Percentiles rank a stretch among this genome's conserved stretches.
phyloP scores from a whole-genome alignment of 2,329 filamentous ascomycete species.

The Exophiala lecanii-corni region DNA sequence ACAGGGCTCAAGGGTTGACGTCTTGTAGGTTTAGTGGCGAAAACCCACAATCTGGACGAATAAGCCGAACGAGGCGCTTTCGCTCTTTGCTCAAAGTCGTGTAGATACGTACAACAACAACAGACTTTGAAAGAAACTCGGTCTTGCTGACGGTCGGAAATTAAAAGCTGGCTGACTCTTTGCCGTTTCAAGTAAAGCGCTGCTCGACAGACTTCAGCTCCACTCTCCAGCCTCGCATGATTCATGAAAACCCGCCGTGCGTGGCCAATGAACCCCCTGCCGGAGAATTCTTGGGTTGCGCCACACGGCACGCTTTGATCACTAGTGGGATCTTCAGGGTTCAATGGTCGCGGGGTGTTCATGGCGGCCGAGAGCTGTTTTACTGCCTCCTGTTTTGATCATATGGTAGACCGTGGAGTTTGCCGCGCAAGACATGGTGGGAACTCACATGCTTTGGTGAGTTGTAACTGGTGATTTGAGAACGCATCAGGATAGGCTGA shows the following conservation, averaged over 20 bases:
- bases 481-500: no score
- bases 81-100: no score
- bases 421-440: no score
- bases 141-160: neutral
- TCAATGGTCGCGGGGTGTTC: neutral
- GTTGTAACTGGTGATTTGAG: no score
- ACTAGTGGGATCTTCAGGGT: neutral
- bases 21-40: no score
- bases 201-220: neutral
- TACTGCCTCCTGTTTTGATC: neutral
- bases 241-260: neutral
- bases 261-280: neutral
- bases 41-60: no score
- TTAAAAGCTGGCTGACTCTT: neutral
- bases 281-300: neutral
- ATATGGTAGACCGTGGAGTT: no score
- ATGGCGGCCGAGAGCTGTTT: no score
- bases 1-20: neutral
- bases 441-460: no score
- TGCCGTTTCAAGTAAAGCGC: neutral
- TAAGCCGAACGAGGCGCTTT: no score
- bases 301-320: neutral
- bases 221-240: neutral
- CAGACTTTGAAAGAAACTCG: neutral
- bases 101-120: no score